A percentile compares a stretch with the other conserved stretches of the same genome.
These are phyloP conservation scores for Aspergillus niger DNA, from an alignment of 2,329 filamentous ascomycete species.

Conservation along the genomic window DNA sequence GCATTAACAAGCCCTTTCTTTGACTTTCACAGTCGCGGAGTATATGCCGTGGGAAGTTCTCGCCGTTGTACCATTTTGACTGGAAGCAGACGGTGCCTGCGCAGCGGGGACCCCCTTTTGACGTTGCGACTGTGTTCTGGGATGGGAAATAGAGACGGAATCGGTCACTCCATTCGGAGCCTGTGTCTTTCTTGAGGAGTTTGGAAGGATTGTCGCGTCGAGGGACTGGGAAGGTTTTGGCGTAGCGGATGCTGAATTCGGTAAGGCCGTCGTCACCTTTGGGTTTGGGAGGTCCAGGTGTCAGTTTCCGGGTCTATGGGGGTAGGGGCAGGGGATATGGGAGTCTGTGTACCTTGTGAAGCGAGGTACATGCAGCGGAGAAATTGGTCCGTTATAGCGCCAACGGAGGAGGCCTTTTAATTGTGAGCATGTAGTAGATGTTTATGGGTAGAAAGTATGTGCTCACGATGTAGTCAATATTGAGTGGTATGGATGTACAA, in stretches of 20 bases:
- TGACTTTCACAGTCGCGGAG: conserved; percentile 76
- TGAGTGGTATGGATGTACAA: conserved; percentile 55
- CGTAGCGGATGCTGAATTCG: conserved; percentile 45
- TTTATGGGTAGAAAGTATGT: background rate
- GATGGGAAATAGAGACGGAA: conserved; percentile 83
- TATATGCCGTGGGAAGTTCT: conserved; percentile 69
- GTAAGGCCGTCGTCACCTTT: conserved; percentile 51
- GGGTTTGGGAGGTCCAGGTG: background rate
- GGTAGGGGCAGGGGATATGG: background rate
- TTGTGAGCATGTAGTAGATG: conserved; percentile 18
- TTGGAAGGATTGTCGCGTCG: conserved; percentile 47
- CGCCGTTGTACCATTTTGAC: conserved; percentile 68
- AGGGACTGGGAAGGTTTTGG: conserved; percentile 26
- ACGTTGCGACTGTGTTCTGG: conserved; percentile 64
- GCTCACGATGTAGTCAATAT: conserved; percentile 72
- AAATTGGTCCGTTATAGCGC: conserved; percentile 70
- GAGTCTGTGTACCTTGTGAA: conserved; percentile 51
- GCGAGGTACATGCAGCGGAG: conserved; percentile 62
- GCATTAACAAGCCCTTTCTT: conserved; percentile 74
- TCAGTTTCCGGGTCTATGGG: background rate
- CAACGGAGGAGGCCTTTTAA: conserved; percentile 73
- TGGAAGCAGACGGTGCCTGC: conserved; percentile 85
- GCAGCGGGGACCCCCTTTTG: conserved; percentile 62
- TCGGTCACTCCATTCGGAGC: conserved; percentile 50
- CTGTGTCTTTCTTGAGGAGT: conserved; percentile 34